These are phyloP conservation scores for Amanita molliuscula DNA, from an alignment of 768 basidiomycete genomes.

Conservation along the genomic window DNA sequence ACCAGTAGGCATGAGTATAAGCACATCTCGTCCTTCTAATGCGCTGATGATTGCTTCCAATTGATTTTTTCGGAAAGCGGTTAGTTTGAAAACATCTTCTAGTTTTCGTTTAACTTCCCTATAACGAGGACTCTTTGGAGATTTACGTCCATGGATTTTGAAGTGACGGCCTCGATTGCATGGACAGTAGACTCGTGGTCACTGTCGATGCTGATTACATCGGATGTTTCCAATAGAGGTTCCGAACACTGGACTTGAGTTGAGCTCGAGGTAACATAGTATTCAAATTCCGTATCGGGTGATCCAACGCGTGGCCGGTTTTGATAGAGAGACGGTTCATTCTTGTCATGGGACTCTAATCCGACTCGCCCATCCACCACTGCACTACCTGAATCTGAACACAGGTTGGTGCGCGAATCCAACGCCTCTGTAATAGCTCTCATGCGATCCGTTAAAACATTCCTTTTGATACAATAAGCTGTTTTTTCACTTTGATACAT, in stretches of 20 bases:
- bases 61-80: slow-evolving; percentile 73
- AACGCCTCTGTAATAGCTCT: slow-evolving; percentile 26
- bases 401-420: slow-evolving; percentile 10
- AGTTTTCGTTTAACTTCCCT: slow-evolving; percentile 47
- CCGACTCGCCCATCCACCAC: no score
- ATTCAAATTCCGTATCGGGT: not conserved
- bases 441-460: slow-evolving; percentile 19
- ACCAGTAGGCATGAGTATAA: slow-evolving; percentile 95
- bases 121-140: slow-evolving; percentile 20
- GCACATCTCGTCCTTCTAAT: slow-evolving; percentile 74
- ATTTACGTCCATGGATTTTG: not conserved
- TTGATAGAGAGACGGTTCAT: not conserved
- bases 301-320: not conserved
- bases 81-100: slow-evolving; percentile 49
- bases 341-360: no score
- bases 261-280: not conserved
- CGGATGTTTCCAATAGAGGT: not conserved
- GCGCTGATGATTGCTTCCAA: slow-evolving; percentile 77
- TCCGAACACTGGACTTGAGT: not conserved
- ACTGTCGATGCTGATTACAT: not conserved
- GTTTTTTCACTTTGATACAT: not conserved
- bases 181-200: not conserved
- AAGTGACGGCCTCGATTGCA: not conserved
- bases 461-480: not conserved
- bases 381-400: not conserved